A percentile compares a stretch with the other conserved stretches of the same genome.
These are phyloP conservation scores for Penicillium sclerotigenum DNA, from an alignment of 2,329 filamentous ascomycete species.

Conservation along the genomic window DNA sequence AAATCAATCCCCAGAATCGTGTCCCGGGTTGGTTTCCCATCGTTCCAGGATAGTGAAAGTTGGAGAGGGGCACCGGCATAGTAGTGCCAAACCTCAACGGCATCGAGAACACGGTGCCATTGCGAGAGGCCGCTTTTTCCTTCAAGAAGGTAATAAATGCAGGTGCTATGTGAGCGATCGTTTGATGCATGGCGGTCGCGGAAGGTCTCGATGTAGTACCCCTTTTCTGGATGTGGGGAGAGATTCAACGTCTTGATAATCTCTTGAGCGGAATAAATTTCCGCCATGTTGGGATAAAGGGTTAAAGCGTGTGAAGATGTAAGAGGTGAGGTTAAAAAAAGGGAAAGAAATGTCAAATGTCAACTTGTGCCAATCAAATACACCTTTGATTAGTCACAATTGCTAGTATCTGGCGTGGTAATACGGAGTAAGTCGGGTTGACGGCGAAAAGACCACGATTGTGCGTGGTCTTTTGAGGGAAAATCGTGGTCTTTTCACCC, in stretches of 20 bases:
- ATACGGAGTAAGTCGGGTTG: no score
- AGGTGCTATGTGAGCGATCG: conserved; percentile 47
- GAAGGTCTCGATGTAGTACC: conserved; percentile 50
- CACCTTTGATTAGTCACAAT: neutral
- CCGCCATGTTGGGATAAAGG: neutral
- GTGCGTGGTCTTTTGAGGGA: no score
- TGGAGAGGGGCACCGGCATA: conserved; percentile 53
- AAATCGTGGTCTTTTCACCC: no score
- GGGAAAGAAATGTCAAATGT: neutral
- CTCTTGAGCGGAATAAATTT: conserved; percentile 36
- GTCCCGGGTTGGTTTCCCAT: conserved; percentile 35
- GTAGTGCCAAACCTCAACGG: conserved; percentile 53
- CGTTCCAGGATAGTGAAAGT: conserved; percentile 46
- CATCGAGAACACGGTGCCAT: conserved; percentile 51
- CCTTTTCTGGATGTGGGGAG: conserved; percentile 48
- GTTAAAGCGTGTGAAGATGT: neutral
- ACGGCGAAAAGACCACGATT: no score
- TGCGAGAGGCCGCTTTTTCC: conserved; percentile 43
- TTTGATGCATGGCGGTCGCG: conserved; percentile 35
- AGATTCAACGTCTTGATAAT: conserved; percentile 47
- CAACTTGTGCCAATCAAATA: neutral
- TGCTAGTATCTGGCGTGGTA: no score
- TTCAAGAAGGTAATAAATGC: conserved; percentile 55
- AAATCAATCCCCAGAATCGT: conserved; percentile 45
- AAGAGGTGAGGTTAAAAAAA: neutral